Evolutionary conservation across 306 rosid species (phyloP).

Genomic region (Prunus mongolica): DNA sequence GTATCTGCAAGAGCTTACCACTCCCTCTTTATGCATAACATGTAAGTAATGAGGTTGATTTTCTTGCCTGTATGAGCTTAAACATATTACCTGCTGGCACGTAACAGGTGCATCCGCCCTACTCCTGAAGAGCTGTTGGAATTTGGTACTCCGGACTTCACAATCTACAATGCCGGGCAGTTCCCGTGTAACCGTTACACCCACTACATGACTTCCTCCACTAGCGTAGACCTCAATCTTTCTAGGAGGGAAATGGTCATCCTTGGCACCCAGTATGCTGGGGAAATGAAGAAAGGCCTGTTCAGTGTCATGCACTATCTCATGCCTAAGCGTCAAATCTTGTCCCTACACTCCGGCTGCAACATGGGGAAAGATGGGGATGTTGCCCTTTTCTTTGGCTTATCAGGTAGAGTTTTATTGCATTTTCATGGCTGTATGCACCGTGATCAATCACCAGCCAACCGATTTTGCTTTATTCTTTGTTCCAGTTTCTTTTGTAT

Average conservation of each 20-base stretch:
- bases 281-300: slow-evolving; percentile 97
- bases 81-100: slow-evolving; percentile 2
- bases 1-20: slow-evolving; percentile 94
- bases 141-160: slow-evolving; percentile 93
- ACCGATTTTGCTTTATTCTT: neutral
- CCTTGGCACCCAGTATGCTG: slow-evolving; percentile 94
- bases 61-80: neutral
- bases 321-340: slow-evolving; percentile 80
- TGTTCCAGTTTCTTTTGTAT: neutral
- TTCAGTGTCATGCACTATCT: slow-evolving; percentile 91
- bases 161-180: slow-evolving; percentile 90
- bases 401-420: slow-evolving; percentile 56
- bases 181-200: slow-evolving; percentile 96
- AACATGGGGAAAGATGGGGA: slow-evolving; percentile 79
- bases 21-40: slow-evolving; percentile 96
- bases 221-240: slow-evolving; percentile 84
- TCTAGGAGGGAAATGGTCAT: slow-evolving; percentile 92
- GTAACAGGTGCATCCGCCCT: slow-evolving; percentile 93
- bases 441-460: neutral
- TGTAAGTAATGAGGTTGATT: slow-evolving; percentile 55
- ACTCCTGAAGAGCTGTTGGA: slow-evolving; percentile 82
- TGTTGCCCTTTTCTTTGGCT: slow-evolving; percentile 96
- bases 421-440: neutral
- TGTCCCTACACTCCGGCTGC: slow-evolving; percentile 92
- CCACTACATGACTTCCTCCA: slow-evolving; percentile 94